Percentiles rank a stretch among this genome's conserved stretches.
Evolutionary conservation across 768 basidiomycete species (phyloP).

Genomic region (Leccinum sublutescens): DNA sequence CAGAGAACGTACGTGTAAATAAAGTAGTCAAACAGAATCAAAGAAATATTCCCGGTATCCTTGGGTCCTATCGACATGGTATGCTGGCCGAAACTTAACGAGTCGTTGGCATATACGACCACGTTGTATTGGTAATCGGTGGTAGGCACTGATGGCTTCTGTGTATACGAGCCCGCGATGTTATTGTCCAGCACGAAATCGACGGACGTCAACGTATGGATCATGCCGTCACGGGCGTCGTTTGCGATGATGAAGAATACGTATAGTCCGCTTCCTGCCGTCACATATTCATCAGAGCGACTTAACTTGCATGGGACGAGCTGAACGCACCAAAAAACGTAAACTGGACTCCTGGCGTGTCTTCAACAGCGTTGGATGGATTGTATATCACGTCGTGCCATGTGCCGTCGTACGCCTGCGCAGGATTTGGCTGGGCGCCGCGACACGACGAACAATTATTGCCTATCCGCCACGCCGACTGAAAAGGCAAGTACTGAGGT

Average conservation of each 20-base stretch:
- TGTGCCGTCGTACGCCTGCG: slow-evolving; percentile 10
- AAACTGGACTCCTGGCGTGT: not conserved
- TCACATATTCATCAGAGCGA: not conserved
- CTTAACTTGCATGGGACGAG: not conserved
- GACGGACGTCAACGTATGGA: not conserved
- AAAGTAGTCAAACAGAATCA: slow-evolving; percentile 22
- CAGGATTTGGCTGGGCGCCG: not conserved
- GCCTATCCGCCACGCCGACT: slow-evolving; percentile 5
- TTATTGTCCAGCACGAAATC: slow-evolving; percentile 9
- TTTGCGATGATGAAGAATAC: slow-evolving; percentile 20
- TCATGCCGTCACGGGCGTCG: not conserved
- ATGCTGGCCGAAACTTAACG: slow-evolving; percentile 7
- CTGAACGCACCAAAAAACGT: slow-evolving; percentile 9
- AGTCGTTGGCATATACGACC: slow-evolving; percentile 14
- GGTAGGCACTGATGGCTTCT: not conserved
- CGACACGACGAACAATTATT: slow-evolving; percentile 6
- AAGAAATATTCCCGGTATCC: not conserved
- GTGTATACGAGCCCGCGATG: not conserved
- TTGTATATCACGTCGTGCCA: slow-evolving; percentile 16
- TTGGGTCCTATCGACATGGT: slow-evolving; percentile 7
- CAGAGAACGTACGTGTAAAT: slow-evolving; percentile 17
- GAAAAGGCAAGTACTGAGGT: slow-evolving; percentile 9
- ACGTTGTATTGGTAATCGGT: slow-evolving; percentile 15
- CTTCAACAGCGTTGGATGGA: not conserved
- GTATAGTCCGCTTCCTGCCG: slow-evolving; percentile 15